A percentile compares a stretch with the other conserved stretches of the same genome.
These are phyloP conservation scores for Novymonas esmeraldas DNA, from an alignment of 208 protist species.

Conservation along the genomic window DNA sequence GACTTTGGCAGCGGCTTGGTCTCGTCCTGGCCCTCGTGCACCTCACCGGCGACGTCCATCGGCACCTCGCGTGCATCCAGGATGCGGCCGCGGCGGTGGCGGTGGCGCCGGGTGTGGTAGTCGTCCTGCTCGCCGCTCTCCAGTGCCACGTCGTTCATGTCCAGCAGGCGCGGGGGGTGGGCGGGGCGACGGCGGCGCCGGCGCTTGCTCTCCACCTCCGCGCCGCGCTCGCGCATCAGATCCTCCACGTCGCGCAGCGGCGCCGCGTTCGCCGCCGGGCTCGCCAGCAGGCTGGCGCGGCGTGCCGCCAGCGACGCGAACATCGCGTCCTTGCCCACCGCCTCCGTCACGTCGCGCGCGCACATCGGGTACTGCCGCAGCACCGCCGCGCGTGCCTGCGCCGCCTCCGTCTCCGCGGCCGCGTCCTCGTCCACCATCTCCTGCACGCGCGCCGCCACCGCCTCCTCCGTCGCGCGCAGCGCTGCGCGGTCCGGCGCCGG, in stretches of 20 bases:
- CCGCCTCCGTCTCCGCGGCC: slow-evolving; percentile 27
- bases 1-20: slow-evolving; percentile 17
- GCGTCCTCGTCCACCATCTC: slow-evolving; percentile 33
- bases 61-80: slow-evolving; percentile 24
- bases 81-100: slow-evolving; percentile 25
- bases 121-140: slow-evolving; percentile 27
- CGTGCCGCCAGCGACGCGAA: slow-evolving; percentile 36
- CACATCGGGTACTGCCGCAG: slow-evolving; percentile 49
- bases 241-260: slow-evolving; percentile 30
- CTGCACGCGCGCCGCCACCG: slow-evolving; percentile 23
- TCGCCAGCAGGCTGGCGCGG: slow-evolving; percentile 24
- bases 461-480: slow-evolving; percentile 21
- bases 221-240: slow-evolving; percentile 31
- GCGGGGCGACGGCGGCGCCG: slow-evolving; percentile 25
- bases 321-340: slow-evolving; percentile 38
- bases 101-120: slow-evolving; percentile 33
- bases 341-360: slow-evolving; percentile 48
- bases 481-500: slow-evolving; percentile 1
- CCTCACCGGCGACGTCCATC: slow-evolving; percentile 18
- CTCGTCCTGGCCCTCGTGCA: slow-evolving; percentile 31
- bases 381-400: slow-evolving; percentile 24
- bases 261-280: slow-evolving; percentile 22
- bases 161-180: slow-evolving; percentile 32
- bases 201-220: slow-evolving; percentile 32
- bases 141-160: slow-evolving; percentile 37